These are phyloP conservation scores for Dendrothele bispora DNA, from an alignment of 768 basidiomycete genomes.

Conservation along the genomic window DNA sequence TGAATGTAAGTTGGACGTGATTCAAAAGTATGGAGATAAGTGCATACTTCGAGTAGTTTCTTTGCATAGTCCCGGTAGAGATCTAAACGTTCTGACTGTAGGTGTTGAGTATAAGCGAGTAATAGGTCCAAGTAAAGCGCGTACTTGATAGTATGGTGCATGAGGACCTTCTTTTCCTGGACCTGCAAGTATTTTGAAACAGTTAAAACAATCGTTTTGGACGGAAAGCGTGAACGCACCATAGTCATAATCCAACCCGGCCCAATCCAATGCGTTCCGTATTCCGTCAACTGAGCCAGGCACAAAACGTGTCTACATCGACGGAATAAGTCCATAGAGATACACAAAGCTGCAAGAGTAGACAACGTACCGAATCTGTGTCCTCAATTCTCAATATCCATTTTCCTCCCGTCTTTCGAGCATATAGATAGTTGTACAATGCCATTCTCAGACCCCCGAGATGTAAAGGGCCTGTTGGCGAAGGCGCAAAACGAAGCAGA, in stretches of 20 bases:
- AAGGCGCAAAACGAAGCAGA: constrained; percentile 91
- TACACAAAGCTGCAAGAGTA: neutral
- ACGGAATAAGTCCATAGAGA: neutral
- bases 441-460: constrained; percentile 95
- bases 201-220: neutral
- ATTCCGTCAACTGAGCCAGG: constrained; percentile 86
- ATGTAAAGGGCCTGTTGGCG: constrained; percentile 92
- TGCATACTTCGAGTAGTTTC: constrained; percentile 73
- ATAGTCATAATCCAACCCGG: constrained; percentile 87
- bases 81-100: constrained; percentile 84
- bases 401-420: constrained; percentile 78
- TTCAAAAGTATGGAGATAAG: neutral
- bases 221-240: constrained; percentile 52
- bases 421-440: constrained; percentile 86
- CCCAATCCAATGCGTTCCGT: constrained; percentile 78
- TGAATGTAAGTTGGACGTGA: neutral
- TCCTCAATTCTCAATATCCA: constrained; percentile 96
- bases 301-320: constrained; percentile 69
- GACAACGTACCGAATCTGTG: constrained; percentile 83
- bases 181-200: constrained; percentile 48
- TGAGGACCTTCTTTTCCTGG: constrained; percentile 75
- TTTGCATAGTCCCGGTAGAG: constrained; percentile 75
- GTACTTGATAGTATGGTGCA: constrained; percentile 86
- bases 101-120: neutral
- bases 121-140: constrained; percentile 1